A percentile compares a stretch with the other conserved stretches of the same genome.
phyloP scores from a whole-genome alignment of 2,329 filamentous ascomycete genomes.

The Aaosphaeria arxii region DNA sequence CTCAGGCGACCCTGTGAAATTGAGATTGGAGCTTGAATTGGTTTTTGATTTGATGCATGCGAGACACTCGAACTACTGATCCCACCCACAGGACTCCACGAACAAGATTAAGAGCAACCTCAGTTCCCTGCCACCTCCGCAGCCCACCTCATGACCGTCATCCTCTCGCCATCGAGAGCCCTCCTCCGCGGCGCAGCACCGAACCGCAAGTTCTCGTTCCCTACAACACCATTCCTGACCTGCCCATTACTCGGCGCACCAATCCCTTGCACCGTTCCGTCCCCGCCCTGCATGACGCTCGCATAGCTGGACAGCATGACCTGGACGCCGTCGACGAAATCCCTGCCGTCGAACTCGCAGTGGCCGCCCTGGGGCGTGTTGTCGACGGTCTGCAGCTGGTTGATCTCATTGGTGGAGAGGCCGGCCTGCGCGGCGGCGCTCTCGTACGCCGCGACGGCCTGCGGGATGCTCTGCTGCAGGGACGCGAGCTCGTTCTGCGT shows the following conservation, averaged over 20 bases:
- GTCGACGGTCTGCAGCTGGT: slow-evolving; percentile 55
- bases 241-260: slow-evolving; percentile 39
- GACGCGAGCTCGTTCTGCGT: slow-evolving; percentile 50
- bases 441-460: slow-evolving; percentile 52
- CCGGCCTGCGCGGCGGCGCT: slow-evolving; percentile 45
- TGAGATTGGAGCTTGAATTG: no score
- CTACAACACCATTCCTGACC: slow-evolving; percentile 49
- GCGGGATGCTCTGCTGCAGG: slow-evolving; percentile 52
- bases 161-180: slow-evolving; percentile 10
- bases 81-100: no score
- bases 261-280: slow-evolving; percentile 50
- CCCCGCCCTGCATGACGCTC: slow-evolving; percentile 53
- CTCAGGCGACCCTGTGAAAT: no score
- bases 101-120: no score
- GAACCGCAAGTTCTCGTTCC: slow-evolving; percentile 49
- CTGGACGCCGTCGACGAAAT: slow-evolving; percentile 56
- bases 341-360: slow-evolving; percentile 56
- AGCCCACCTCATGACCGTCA: slow-evolving; percentile 28
- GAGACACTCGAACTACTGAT: no score
- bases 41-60: no score
- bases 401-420: slow-evolving; percentile 45
- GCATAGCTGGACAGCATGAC: slow-evolving; percentile 54
- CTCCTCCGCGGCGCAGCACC: slow-evolving; percentile 22
- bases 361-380: slow-evolving; percentile 56
- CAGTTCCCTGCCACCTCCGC: no score